Base-by-base conservation (phyloP, 2,329 filamentous ascomycete species). In the Balansia obtecta region DNA sequence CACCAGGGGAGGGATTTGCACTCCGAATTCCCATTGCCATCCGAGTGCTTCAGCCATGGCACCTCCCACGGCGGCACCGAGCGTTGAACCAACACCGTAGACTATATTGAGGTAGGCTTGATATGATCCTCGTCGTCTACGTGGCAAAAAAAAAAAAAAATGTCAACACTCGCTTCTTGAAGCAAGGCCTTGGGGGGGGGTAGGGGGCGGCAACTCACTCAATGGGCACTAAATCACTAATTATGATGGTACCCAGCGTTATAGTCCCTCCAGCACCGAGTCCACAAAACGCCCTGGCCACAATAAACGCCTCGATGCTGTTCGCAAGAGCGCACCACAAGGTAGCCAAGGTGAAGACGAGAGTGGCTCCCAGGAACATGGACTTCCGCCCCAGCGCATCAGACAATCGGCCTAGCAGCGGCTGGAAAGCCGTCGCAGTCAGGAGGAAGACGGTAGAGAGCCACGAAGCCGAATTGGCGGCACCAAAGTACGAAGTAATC, bases 401-500 rank as follows among this genome's bases (percentile, higher is more conserved):
- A 1, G 85, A 88, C 1, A 89, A 63, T 2, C 86, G 76, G 3
- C 85, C 86, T 55, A 87, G 78, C 1, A 91, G 68, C 0, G 87
- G 86, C 65, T 89, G 83, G 51, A 88, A 83, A 22, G 83, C 80
- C 1, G 86, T 89, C 4, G 80, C 86, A 0, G 86, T 88, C 38
- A 93, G 72, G 37, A 91, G 67, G 56, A 89, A 91, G 0, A 85
- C 80, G 0, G 86, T 91, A 1, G 85, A 88, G 4, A 91, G 72
- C 87, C 87, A 93, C 2, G 86, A 88, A 3, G 87, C 87, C 45
- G 80, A 80, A 63, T 91, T 88, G 33, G 85, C 86, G 46, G 84
- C 78, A 53, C 82, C 71, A 65, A 91, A 91, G 63, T 90, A 81
- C 0, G 85, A 88, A 0, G 86, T 89, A 54, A 91, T 88, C 51